Conservation (phyloP, 2,329 filamentous ascomycete species). For the Exophiala calicioides region DNA sequence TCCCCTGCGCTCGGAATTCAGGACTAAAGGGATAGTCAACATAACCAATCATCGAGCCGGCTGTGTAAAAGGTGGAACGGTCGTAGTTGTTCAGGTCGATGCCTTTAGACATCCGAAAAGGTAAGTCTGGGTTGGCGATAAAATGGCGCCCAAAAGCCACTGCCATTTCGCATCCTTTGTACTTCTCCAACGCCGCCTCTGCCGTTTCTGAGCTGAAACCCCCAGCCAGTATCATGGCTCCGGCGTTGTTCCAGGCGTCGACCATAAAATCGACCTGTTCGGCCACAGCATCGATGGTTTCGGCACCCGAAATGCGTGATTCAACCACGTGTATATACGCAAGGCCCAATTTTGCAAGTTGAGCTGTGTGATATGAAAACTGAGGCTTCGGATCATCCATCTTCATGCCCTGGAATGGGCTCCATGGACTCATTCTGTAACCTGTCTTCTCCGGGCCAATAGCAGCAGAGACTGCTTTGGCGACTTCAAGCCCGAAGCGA, state of each 20-base stretch:
- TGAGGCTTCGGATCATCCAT: slow-evolving; percentile 61
- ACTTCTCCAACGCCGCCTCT: slow-evolving; percentile 50
- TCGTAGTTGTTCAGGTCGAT: slow-evolving; percentile 16
- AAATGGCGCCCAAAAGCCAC: slow-evolving; percentile 52
- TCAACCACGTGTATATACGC: slow-evolving; percentile 65
- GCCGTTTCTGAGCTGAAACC: slow-evolving; percentile 49
- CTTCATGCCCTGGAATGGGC: slow-evolving; percentile 53
- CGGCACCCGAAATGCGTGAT: slow-evolving; percentile 11
- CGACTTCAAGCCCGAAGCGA: slow-evolving; percentile 55
- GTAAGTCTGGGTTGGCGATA: slow-evolving; percentile 53
- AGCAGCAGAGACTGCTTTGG: slow-evolving; percentile 38
- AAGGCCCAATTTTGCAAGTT: slow-evolving; percentile 55
- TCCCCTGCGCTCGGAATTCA: no score
- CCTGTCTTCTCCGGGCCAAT: slow-evolving; percentile 43
- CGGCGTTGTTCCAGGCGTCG: slow-evolving; percentile 45
- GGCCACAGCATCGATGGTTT: neutral
- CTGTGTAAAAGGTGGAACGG: slow-evolving; percentile 23
- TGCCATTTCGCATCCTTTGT: slow-evolving; percentile 46
- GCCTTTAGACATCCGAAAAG: slow-evolving; percentile 46
- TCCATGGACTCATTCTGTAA: slow-evolving; percentile 52
- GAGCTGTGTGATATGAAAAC: slow-evolving; percentile 59
- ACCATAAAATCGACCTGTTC: slow-evolving; percentile 11
- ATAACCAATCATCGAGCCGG: no score
- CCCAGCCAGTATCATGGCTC: slow-evolving; percentile 54
- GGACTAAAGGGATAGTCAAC: no score